Percentiles rank a stretch among this genome's conserved stretches.
These are phyloP conservation scores for Paulinella micropora DNA, from an alignment of 78 protist species.

Conservation along the genomic window DNA sequence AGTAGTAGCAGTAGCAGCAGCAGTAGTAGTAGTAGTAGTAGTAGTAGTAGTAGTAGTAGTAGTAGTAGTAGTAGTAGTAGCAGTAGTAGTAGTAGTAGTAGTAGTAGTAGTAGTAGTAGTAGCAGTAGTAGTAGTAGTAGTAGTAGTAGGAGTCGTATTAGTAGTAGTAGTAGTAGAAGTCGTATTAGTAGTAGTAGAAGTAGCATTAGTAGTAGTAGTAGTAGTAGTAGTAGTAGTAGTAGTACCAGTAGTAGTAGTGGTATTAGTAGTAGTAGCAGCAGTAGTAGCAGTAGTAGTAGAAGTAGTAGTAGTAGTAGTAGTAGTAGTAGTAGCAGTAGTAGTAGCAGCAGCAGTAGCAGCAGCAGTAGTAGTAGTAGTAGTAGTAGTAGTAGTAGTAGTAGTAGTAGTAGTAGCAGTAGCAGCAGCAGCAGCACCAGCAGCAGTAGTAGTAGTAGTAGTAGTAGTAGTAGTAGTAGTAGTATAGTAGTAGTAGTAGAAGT, in stretches of 20 bases:
- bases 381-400: too few relatives aligned
- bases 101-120: background rate
- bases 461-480: too few relatives aligned
- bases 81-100: background rate
- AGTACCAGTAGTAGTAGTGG: background rate
- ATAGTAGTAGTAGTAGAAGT: background rate
- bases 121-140: background rate
- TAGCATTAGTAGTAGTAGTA: too few relatives aligned
- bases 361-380: too few relatives aligned
- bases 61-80: background rate
- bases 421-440: background rate
- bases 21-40: background rate
- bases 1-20: background rate
- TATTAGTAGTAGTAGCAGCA: background rate
- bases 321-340: background rate
- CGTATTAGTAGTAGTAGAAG: too few relatives aligned
- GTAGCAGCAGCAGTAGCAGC: background rate
- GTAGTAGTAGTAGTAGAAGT: too few relatives aligned
- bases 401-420: background rate
- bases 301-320: background rate
- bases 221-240: background rate
- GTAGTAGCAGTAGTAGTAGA: background rate
- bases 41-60: background rate
- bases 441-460: background rate
- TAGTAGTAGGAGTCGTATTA: background rate